These are phyloP conservation scores for Gossypium aridum DNA, from an alignment of 441 rosid genomes.

Conservation along the genomic window DNA sequence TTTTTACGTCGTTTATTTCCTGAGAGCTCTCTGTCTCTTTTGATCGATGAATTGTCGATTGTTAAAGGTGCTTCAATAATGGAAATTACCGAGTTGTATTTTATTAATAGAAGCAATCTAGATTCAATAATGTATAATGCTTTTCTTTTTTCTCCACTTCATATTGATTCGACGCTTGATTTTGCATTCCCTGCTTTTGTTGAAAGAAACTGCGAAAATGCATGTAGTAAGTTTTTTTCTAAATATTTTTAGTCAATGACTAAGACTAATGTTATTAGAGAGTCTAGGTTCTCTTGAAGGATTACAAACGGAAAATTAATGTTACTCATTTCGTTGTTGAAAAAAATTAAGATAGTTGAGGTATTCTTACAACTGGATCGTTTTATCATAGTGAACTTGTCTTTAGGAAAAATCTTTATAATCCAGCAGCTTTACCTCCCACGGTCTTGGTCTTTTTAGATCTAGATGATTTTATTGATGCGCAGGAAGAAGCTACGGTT, in stretches of 20 bases:
- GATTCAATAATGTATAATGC: neutral
- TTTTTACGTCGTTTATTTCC: neutral
- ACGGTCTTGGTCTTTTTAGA: neutral
- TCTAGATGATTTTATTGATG: constrained; percentile 8
- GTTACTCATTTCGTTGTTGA: neutral
- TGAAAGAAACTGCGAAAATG: neutral
- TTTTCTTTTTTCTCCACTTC: neutral
- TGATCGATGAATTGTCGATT: neutral
- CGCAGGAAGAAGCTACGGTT: constrained; percentile 23
- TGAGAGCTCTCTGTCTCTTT: neutral
- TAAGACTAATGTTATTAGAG: constrained; percentile 1
- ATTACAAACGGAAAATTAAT: neutral
- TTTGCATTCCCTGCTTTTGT: neutral
- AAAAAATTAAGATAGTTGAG: neutral
- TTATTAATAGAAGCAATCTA: neutral
- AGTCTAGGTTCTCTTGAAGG: neutral
- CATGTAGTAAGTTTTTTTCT: neutral
- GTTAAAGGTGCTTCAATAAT: neutral
- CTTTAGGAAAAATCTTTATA: neutral
- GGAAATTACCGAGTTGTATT: neutral
- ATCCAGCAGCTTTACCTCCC: neutral
- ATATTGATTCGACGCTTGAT: neutral
- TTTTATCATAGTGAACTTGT: neutral
- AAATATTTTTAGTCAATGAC: neutral
- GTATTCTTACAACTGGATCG: neutral